Base-by-base conservation (phyloP, 306 rosid genomes). In the Cucumis hystrix region DNA sequence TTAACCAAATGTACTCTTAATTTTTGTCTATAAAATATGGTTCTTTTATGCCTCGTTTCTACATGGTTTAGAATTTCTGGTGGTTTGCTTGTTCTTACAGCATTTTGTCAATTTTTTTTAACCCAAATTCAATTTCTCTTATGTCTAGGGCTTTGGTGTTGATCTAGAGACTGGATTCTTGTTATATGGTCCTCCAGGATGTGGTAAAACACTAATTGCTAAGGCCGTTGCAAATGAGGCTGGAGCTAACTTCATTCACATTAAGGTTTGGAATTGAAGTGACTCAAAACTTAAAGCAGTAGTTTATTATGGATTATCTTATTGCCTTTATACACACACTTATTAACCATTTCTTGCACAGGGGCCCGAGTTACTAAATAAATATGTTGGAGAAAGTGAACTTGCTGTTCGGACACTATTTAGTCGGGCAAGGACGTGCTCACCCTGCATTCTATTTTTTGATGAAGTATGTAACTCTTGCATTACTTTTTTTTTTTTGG, bases 151-250 rank as follows among this genome's bases (percentile, higher is more conserved):
- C 76, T 81, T 88, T 73, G 93, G 96, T 77, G 77, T 90, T 62
- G 82, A 87, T 80, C 86, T 85, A 23, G 97, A 89, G 83, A 84
- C 94, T 0, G 98, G 97, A 33, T 89, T 94, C 83, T 88, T 94
- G 80, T 95, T 94, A 17, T 94, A 88, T 81, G 98, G 98, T 41
- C 98, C 98, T 62, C 98, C 98, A 25, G 97, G 97, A 39, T 91
- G 98, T 80, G 98, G 98, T 47, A 91, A 94, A 85, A 94, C 98
- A 71, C 83, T 94, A 70, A 94, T 91, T 77, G 98, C 96, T 33
- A 89, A 94, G 83, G 98, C 98, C 49, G 89, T 93, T 55, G 98
- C 98, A 72, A 88, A 90, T 77, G 97, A 93, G 82, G 91, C 98
- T 14, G 97, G 96, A 63, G 98, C 88, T 63, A 94, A 87, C 82